Evolutionary conservation across 2,329 filamentous ascomycete genomes (phyloP).

Genomic region (Aspergillus quadrilineatus): DNA sequence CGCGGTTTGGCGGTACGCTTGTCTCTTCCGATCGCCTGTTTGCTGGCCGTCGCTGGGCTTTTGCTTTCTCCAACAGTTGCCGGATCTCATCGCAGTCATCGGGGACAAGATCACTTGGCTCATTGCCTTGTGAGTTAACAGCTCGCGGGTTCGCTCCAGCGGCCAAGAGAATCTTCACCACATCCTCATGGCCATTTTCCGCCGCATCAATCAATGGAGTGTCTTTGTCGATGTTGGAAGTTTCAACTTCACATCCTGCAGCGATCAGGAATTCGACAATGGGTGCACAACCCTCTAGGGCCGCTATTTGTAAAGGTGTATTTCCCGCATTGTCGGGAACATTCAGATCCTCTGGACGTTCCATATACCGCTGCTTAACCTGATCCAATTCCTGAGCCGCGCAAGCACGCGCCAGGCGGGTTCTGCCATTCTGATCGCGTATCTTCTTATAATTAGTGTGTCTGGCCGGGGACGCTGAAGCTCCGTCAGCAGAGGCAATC

Average conservation of each 20-base stretch:
- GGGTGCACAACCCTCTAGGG: conserved; percentile 79
- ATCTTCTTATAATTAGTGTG: conserved; percentile 73
- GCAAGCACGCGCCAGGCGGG: conserved; percentile 83
- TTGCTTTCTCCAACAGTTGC: conserved; percentile 64
- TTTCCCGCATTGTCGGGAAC: conserved; percentile 94
- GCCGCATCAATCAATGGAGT: conserved; percentile 95
- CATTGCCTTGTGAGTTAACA: conserved; percentile 87
- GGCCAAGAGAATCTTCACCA: conserved; percentile 78
- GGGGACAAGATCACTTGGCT: conserved; percentile 80
- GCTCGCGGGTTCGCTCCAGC: conserved; percentile 89
- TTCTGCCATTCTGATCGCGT: conserved; percentile 89
- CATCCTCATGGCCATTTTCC: conserved; percentile 87
- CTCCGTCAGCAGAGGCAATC: conserved; percentile 40
- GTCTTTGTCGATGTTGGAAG: conserved; percentile 75
- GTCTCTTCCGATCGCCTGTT: conserved; percentile 46
- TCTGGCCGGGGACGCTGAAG: conserved; percentile 64
- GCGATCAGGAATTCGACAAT: conserved; percentile 86
- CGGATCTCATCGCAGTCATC: conserved; percentile 81
- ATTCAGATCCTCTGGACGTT: conserved; percentile 84
- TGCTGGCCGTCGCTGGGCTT: conserved; percentile 53
- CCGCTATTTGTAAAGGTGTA: conserved; percentile 88
- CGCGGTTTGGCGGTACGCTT: conserved; percentile 33
- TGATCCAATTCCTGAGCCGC: conserved; percentile 78
- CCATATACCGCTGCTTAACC: conserved; percentile 70
- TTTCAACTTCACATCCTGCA: conserved; percentile 81